Conservation (phyloP, 2,329 filamentous ascomycete genomes). For the Fusarium staphyleae region DNA sequence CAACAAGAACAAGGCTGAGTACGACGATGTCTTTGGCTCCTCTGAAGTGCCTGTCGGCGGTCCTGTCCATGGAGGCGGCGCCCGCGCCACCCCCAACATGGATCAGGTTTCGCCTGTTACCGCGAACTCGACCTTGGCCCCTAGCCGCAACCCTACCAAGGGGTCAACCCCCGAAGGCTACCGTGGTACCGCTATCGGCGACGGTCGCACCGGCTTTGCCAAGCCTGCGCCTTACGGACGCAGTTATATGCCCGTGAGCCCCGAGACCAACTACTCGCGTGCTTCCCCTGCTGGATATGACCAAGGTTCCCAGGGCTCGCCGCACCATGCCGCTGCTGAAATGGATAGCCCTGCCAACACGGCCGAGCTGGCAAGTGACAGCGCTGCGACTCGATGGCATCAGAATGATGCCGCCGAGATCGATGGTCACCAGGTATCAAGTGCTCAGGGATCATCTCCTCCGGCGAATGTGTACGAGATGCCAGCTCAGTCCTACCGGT, state of each 20-base stretch:
- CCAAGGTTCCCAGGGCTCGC: slow-evolving; percentile 23
- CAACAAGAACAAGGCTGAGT: slow-evolving; percentile 44
- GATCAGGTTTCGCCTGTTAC: slow-evolving; percentile 39
- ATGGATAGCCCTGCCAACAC: slow-evolving; percentile 37
- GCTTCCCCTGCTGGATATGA: slow-evolving; percentile 16
- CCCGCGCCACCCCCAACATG: slow-evolving; percentile 42
- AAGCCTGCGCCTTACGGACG: slow-evolving; percentile 48
- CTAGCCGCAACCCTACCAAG: slow-evolving; percentile 39
- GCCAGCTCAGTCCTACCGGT: slow-evolving; percentile 48
- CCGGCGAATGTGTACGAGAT: slow-evolving; percentile 53
- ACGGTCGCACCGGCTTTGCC: slow-evolving; percentile 50
- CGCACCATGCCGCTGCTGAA: slow-evolving; percentile 35
- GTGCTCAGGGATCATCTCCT: slow-evolving; percentile 33
- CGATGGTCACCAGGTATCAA: slow-evolving; percentile 47
- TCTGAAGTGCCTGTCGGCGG: slow-evolving; percentile 53
- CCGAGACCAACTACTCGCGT: slow-evolving; percentile 32
- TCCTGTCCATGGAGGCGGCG: slow-evolving; percentile 16
- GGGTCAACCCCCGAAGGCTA: slow-evolving; percentile 46
- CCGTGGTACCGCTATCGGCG: slow-evolving; percentile 50
- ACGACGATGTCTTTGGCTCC: slow-evolving; percentile 52
- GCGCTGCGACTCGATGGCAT: slow-evolving; percentile 45
- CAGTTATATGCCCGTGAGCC: slow-evolving; percentile 41
- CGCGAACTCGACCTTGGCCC: slow-evolving; percentile 38
- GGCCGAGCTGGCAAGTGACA: slow-evolving; percentile 47
- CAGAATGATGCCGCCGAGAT: slow-evolving; percentile 49